Base-by-base conservation (phyloP, 2,329 filamentous ascomycete genomes). In the Elsinoe arachidis region DNA sequence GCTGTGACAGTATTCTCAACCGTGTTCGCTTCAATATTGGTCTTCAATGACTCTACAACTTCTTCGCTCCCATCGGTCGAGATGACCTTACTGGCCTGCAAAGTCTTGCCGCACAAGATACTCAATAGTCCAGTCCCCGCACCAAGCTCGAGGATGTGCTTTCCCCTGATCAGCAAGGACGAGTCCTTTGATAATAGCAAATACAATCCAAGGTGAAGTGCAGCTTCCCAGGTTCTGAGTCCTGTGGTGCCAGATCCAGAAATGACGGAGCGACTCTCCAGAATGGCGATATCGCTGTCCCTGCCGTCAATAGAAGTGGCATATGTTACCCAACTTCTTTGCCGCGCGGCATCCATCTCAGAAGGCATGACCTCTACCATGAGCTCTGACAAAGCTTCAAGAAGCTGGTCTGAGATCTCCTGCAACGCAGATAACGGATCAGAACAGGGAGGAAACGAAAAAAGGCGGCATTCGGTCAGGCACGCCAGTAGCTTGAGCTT, bases 371-470 rank as follows among this genome's bases (percentile, higher is more conserved):
- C 81, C 30, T 79, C 76, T 17, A 79, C 76, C 58, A 95, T 77
- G 21, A 93, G 77, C 60, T 76, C 71, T 56, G 85, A 82, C 63
- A 95, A 78, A 37, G 78, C 75, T 57, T 77, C 76, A 80, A 92
- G 88, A 65, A 96, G 80, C 70, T 86, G 79, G 71, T 95, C 88
- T 61, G 86, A 90, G 47, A 96, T 84, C 70, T 86, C 90, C 91
- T 96, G 73, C 61, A 35, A 53, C 54, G 10, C 19, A 21, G 23
- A 55, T 26, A 58, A 55, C 33, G 41, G 30, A 64, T 64, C 63
- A 66, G 63, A 67, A 61, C 55, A 61, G 60, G 54, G 63, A 63
- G 52, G 60, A 58, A 52, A 56, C 38, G 38, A 52, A 61, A 61
- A 53, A 56, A 51, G 59, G 43, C 62, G 58, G 60, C 56, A 59